Evolutionary conservation across 352 stramenopile genomes (phyloP).

Genomic region (Globisporangium emineosum): DNA sequence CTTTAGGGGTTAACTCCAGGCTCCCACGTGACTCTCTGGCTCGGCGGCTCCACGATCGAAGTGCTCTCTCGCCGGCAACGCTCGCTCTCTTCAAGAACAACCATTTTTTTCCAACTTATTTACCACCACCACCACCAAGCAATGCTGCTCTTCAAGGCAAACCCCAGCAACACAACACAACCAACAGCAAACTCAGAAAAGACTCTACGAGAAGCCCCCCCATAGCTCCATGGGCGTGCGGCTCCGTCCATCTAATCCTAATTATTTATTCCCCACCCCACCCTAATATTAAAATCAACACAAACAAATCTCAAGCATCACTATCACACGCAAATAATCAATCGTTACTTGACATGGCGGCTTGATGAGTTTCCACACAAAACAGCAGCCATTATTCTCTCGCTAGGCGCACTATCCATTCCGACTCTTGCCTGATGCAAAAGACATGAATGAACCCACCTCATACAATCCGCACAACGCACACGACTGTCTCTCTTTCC

Average conservation of each 20-base stretch:
- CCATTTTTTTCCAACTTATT: not conserved
- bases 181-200: not conserved
- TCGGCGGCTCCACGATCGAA: conserved; percentile 9
- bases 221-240: not conserved
- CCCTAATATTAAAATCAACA: conserved; percentile 6
- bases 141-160: not conserved
- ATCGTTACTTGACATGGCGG: too few relatives aligned
- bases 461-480: not conserved
- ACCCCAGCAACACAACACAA: not conserved
- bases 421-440: not conserved
- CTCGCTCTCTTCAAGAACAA: not conserved
- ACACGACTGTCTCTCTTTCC: not conserved
- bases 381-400: not conserved
- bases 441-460: not conserved
- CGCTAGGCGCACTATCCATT: not conserved
- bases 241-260: not conserved
- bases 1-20: conserved; percentile 24
- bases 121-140: not conserved
- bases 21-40: not conserved
- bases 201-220: not conserved
- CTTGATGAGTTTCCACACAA: not conserved
- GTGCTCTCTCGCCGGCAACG: not conserved
- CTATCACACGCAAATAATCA: too few relatives aligned
- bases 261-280: conserved; percentile 5
- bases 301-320: not conserved